These are phyloP conservation scores for Nymphaea colorata DNA, from an alignment of 164 flowering plant species.

Conservation along the genomic window DNA sequence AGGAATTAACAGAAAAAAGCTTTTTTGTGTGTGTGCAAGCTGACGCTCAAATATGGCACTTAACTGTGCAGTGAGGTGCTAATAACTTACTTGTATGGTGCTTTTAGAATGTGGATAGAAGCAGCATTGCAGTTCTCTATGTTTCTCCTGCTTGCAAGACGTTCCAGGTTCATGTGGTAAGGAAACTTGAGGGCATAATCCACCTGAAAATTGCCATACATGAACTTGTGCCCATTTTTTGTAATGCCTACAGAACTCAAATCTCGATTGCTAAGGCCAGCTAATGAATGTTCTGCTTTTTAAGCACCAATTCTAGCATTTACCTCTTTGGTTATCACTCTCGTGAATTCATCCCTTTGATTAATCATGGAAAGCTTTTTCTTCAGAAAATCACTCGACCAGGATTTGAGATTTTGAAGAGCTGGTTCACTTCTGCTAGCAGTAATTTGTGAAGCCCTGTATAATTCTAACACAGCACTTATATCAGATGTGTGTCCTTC, in stretches of 20 bases:
- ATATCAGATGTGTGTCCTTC: slow-evolving; percentile 7
- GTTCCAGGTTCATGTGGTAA: slow-evolving; percentile 15
- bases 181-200: slow-evolving; percentile 22
- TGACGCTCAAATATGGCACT: too few relatives aligned
- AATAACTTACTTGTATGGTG: slow-evolving; percentile 16
- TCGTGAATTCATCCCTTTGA: background rate
- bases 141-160: slow-evolving; percentile 35
- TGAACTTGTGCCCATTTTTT: background rate
- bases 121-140: slow-evolving; percentile 27
- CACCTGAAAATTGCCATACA: slow-evolving; percentile 31
- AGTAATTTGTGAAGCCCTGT: slow-evolving; percentile 50
- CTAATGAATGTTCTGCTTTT: too few relatives aligned
- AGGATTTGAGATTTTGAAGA: slow-evolving; percentile 17
- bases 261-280: too few relatives aligned
- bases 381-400: slow-evolving; percentile 15
- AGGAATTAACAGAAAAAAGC: background rate
- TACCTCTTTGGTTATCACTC: slow-evolving; percentile 31
- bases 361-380: slow-evolving; percentile 7
- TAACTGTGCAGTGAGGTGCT: too few relatives aligned
- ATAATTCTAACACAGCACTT: slow-evolving; percentile 21
- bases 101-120: slow-evolving; percentile 9
- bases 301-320: background rate
- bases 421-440: slow-evolving; percentile 20
- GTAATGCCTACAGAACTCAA: background rate
- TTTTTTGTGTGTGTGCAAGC: too few relatives aligned